phyloP scores from a whole-genome alignment of 2,329 filamentous ascomycete genomes.

The Aspergillus pseudoviridinutans region DNA sequence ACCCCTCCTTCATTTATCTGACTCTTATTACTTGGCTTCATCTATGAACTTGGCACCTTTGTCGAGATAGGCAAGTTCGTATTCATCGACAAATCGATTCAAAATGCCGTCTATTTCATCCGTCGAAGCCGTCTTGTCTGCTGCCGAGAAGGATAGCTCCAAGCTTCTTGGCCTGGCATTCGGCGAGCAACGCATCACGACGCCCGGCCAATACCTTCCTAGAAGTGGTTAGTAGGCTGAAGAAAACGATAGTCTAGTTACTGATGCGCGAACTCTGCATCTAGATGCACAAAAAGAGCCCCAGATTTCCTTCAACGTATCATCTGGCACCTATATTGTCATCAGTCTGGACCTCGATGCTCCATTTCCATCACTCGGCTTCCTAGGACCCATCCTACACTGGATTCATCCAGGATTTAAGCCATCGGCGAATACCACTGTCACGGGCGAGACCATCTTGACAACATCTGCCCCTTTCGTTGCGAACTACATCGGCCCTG shows the following conservation, averaged over 20 bases:
- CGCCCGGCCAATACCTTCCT: constrained; percentile 29
- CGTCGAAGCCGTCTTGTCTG: constrained; percentile 13
- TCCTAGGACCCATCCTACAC: constrained; percentile 29
- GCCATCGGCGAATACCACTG: constrained; percentile 1
- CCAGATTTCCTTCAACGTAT: constrained; percentile 13
- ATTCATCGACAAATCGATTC: not conserved
- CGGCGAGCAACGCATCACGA: constrained; percentile 21
- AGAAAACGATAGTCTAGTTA: not conserved
- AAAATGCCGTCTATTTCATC: not conserved
- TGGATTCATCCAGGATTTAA: constrained; percentile 29
- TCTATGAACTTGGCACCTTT: not conserved
- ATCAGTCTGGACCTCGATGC: constrained; percentile 29
- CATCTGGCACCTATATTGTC: constrained; percentile 22
- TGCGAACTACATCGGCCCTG: constrained; percentile 43
- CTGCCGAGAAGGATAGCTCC: constrained; percentile 28
- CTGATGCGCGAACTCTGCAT: not conserved
- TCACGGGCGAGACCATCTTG: constrained; percentile 8
- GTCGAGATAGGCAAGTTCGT: not conserved
- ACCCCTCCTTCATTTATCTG: not conserved
- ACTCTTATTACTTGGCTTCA: not conserved
- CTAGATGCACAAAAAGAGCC: constrained; percentile 21
- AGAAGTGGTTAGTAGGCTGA: constrained; percentile 22
- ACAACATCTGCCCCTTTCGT: constrained; percentile 19
- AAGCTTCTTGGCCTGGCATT: constrained; percentile 32
- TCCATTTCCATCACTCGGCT: constrained; percentile 24